Evolutionary conservation across 257 asterid genomes (phyloP).

Genomic region (Hygrophila difformis): DNA sequence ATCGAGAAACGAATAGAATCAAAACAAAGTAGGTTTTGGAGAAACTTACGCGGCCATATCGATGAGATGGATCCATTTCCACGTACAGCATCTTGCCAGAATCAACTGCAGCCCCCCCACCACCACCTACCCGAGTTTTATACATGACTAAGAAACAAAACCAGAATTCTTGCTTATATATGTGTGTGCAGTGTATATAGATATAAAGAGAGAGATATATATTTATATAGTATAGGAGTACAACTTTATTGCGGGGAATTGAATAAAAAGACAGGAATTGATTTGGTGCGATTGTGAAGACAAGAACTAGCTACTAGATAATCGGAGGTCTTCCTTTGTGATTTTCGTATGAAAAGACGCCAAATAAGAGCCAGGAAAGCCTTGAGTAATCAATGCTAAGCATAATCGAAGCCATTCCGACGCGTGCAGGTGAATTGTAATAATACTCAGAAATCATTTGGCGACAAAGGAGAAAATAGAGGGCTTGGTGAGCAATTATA

Average conservation of each 20-base stretch:
- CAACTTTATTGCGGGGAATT: no score
- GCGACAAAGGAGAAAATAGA: background rate
- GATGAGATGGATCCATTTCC: slow-evolving; percentile 66
- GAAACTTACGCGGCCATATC: slow-evolving; percentile 77
- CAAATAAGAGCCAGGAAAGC: slow-evolving; percentile 63
- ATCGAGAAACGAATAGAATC: no score
- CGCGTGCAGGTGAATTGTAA: slow-evolving; percentile 34
- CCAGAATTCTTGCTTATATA: no score
- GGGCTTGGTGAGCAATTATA: no score
- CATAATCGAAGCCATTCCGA: slow-evolving; percentile 70
- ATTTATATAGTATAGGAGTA: no score
- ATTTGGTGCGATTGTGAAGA: background rate
- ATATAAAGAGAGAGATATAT: no score
- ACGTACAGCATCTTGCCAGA: slow-evolving; percentile 39
- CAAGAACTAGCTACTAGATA: slow-evolving; percentile 24
- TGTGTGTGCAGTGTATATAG: no score
- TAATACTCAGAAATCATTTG: slow-evolving; percentile 34
- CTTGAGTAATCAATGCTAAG: slow-evolving; percentile 70
- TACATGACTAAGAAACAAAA: slow-evolving; percentile 25
- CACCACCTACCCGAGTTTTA: slow-evolving; percentile 20
- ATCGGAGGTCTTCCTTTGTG: slow-evolving; percentile 87
- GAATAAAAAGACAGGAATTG: no score
- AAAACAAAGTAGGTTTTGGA: background rate
- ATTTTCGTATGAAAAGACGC: slow-evolving; percentile 71
- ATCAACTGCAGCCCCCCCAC: slow-evolving; percentile 21